Conservation (phyloP, 2,329 filamentous ascomycete genomes). For the Plectosphaerella cucumerina region DNA sequence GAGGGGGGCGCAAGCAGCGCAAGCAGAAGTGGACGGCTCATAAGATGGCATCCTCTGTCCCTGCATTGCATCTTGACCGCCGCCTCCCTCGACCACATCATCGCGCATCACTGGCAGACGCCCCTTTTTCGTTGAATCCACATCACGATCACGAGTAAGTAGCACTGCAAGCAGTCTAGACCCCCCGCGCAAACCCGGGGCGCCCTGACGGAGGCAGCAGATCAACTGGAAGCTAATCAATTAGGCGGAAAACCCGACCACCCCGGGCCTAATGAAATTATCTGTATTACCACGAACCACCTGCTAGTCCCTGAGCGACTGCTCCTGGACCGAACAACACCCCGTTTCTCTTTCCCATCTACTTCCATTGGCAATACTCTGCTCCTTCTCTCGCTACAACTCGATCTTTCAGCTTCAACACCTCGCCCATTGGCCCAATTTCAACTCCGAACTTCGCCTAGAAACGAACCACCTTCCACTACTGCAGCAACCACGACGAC, state of each 20-base stretch:
- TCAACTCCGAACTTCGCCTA: not conserved
- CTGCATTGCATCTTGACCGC: too few relatives aligned
- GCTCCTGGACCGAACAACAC: not conserved
- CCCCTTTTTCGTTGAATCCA: not conserved
- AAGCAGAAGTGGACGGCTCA: too few relatives aligned
- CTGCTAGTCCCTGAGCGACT: too few relatives aligned
- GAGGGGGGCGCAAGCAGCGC: too few relatives aligned
- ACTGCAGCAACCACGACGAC: too few relatives aligned
- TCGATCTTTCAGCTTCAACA: not conserved
- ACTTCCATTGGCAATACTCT: not conserved
- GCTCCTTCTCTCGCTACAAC: not conserved
- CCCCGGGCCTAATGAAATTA: constrained; percentile 4
- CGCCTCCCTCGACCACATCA: too few relatives aligned
- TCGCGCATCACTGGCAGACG: too few relatives aligned
- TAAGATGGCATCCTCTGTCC: too few relatives aligned
- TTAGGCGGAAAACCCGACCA: not conserved
- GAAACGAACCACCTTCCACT: not conserved
- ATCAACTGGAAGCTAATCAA: not conserved
- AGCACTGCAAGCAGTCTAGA: not conserved
- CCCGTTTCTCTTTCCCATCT: not conserved
- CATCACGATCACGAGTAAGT: not conserved
- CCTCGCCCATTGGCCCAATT: not conserved
- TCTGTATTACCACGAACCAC: constrained; percentile 1
- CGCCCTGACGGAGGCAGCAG: not conserved
- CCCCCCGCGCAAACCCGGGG: not conserved